These are phyloP conservation scores for Phytopythium cucurbitacearum DNA, from an alignment of 352 stramenopile species.

Conservation along the genomic window DNA sequence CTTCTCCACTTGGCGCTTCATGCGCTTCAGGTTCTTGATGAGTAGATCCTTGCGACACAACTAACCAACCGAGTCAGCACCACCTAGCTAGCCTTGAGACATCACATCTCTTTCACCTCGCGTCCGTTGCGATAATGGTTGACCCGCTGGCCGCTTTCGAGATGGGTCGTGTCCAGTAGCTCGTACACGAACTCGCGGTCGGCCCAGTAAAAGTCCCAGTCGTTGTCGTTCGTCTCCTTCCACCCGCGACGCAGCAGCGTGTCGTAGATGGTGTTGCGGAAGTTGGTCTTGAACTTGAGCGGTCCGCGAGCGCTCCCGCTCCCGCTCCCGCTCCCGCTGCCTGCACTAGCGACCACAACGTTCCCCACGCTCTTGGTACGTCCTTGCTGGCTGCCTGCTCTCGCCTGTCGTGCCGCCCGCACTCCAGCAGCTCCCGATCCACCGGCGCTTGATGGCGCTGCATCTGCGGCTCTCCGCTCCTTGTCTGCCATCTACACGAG, in stretches of 20 bases:
- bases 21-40: slow-evolving; percentile 94
- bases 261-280: slow-evolving; percentile 92
- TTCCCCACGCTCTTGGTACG: slow-evolving; percentile 2
- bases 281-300: slow-evolving; percentile 83
- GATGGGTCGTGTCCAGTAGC: slow-evolving; percentile 84
- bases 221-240: slow-evolving; percentile 87
- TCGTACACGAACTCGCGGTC: slow-evolving; percentile 91
- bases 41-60: slow-evolving; percentile 93
- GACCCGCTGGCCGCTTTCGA: slow-evolving; percentile 80
- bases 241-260: slow-evolving; percentile 84
- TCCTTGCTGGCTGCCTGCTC: slow-evolving; percentile 4
- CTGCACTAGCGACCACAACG: background rate
- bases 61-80: slow-evolving; percentile 12
- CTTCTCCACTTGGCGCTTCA: slow-evolving; percentile 78
- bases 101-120: slow-evolving; percentile 27
- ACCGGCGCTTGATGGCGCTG: no score
- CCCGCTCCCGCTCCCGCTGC: background rate
- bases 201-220: slow-evolving; percentile 90
- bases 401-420: background rate
- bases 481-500: no score
- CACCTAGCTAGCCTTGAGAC: background rate
- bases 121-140: slow-evolving; percentile 90
- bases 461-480: no score
- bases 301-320: background rate
- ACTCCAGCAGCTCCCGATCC: background rate